Percentiles rank a stretch among this genome's conserved stretches.
These are phyloP conservation scores for Pyrenochaeta sp. DNA, from an alignment of 2,329 filamentous ascomycete genomes.

Conservation along the genomic window DNA sequence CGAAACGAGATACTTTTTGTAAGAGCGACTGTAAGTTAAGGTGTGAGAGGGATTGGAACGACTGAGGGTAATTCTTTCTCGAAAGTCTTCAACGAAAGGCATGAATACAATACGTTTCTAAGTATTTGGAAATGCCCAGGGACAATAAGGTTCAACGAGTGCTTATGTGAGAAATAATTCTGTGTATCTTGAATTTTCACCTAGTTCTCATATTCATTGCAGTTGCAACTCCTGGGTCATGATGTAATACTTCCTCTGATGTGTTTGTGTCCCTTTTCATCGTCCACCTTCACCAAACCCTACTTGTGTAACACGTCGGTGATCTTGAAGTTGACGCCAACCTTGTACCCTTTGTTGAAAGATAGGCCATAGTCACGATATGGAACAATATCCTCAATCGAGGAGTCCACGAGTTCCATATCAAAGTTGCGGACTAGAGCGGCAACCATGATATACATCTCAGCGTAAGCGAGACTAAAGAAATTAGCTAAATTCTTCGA, in stretches of 20 bases:
- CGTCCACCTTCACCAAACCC: not conserved
- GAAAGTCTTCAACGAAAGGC: not conserved
- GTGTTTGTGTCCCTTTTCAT: no score
- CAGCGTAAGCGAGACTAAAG: no score
- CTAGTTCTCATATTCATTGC: no score
- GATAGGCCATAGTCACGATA: slow-evolving; percentile 13
- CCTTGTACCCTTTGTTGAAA: slow-evolving; percentile 15
- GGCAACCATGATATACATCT: no score
- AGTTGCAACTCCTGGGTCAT: no score
- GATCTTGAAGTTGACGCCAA: slow-evolving; percentile 11
- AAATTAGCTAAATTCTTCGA: no score
- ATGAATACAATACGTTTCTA: not conserved
- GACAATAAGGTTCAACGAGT: no score
- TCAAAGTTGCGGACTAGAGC: slow-evolving; percentile 19
- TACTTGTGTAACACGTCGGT: slow-evolving; percentile 6
- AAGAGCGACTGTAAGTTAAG: not conserved
- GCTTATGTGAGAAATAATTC: no score
- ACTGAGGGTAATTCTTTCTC: not conserved
- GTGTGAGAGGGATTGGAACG: not conserved
- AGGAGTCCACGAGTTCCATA: slow-evolving; percentile 23
- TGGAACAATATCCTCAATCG: slow-evolving; percentile 13
- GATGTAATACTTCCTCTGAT: no score
- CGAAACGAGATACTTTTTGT: not conserved
- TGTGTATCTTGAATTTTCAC: no score
- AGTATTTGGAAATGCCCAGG: no score